phyloP scores from a whole-genome alignment of 163 green algal species.

The Scenedesmus sp. region DNA sequence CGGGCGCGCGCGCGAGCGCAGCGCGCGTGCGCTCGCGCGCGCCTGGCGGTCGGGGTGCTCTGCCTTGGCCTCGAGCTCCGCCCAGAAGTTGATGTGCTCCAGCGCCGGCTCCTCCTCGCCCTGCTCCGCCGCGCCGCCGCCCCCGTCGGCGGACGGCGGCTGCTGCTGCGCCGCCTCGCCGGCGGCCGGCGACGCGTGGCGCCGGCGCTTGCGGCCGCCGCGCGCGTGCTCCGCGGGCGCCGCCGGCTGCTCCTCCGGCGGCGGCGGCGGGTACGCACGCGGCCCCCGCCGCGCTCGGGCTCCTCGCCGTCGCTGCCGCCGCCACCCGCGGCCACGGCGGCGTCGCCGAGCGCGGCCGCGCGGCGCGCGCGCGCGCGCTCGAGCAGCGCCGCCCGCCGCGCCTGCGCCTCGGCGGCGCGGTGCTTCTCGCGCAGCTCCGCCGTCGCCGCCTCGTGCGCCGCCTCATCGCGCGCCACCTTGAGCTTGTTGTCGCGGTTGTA shows the following conservation, averaged over 20 bases:
- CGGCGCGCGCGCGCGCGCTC: conserved; percentile 48
- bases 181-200: neutral
- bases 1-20: no score
- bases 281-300: no score
- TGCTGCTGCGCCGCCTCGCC: conserved; percentile 3
- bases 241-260: conserved; percentile 12
- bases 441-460: conserved; percentile 60
- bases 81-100: conserved; percentile 85
- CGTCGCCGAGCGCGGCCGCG: neutral
- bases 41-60: conserved; percentile 63
- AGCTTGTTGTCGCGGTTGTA: conserved; percentile 83
- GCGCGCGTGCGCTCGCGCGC: neutral
- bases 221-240: conserved; percentile 24
- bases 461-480: conserved; percentile 86
- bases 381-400: conserved; percentile 58
- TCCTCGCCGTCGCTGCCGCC: neutral
- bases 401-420: conserved; percentile 62
- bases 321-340: neutral
- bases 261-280: no score
- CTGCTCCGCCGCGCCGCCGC: neutral
- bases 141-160: neutral
- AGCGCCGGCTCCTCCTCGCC: conserved; percentile 18
- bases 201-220: neutral
- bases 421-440: conserved; percentile 55
- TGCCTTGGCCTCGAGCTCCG: conserved; percentile 62